Conservation (phyloP, 352 stramenopile species). For the Blastocystis sp. region DNA sequence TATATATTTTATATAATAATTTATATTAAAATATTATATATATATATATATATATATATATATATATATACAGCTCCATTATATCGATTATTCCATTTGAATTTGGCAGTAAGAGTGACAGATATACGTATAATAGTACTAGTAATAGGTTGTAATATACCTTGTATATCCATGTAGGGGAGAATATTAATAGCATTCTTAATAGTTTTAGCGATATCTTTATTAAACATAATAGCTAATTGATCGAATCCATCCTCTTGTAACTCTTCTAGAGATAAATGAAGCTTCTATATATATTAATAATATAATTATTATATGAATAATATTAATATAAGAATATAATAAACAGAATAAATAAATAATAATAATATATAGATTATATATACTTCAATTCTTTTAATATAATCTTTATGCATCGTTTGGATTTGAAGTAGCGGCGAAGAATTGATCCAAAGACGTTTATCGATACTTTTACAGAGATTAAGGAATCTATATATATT, state of each 20-base stretch:
- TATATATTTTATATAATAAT: no score
- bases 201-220: no score
- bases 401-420: no score
- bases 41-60: neutral
- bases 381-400: no score
- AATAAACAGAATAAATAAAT: no score
- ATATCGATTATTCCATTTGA: slow-evolving; percentile 58
- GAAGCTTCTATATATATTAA: slow-evolving; percentile 58
- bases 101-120: slow-evolving; percentile 56
- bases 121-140: slow-evolving; percentile 70
- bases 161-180: slow-evolving; percentile 57
- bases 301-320: slow-evolving; percentile 62
- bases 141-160: slow-evolving; percentile 75
- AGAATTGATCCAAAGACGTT: slow-evolving; percentile 86
- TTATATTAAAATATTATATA: no score
- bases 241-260: slow-evolving; percentile 40
- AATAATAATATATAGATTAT: no score
- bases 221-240: no score
- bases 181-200: slow-evolving; percentile 39
- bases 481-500: slow-evolving; percentile 61
- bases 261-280: slow-evolving; percentile 40
- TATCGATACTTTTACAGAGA: slow-evolving; percentile 85
- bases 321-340: slow-evolving; percentile 45
- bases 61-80: slow-evolving; percentile 48
- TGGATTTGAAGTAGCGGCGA: slow-evolving; percentile 74